These are phyloP conservation scores for Bjerkandera adusta DNA, from an alignment of 1,284 basidiomycete species.

Conservation along the genomic window DNA sequence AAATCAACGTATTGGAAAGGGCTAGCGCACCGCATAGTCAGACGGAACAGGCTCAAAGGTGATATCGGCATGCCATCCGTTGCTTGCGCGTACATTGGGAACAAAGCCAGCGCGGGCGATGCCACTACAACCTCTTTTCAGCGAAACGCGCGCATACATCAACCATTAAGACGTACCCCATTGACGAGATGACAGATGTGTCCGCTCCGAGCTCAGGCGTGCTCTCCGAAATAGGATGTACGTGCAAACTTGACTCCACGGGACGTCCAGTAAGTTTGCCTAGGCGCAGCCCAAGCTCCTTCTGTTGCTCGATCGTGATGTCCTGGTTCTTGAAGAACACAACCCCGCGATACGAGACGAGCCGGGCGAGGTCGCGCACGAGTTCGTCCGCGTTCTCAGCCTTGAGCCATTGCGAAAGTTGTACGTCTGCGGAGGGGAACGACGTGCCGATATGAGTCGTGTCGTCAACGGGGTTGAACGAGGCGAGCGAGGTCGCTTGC, in stretches of 20 bases:
- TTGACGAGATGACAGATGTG: conserved; percentile 45
- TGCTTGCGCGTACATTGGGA: conserved; percentile 32
- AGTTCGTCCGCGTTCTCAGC: conserved; percentile 41
- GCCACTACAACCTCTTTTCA: conserved; percentile 27
- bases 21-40: conserved; percentile 51
- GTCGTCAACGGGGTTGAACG: conserved; percentile 18
- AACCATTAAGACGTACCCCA: conserved; percentile 26
- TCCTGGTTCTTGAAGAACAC: conserved; percentile 69
- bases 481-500: conserved; percentile 5
- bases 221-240: conserved; percentile 62
- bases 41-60: conserved; percentile 69
- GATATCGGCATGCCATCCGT: conserved; percentile 63
- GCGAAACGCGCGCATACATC: background rate
- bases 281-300: conserved; percentile 43
- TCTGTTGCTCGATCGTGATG: conserved; percentile 43
- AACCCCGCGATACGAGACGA: conserved; percentile 68
- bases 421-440: conserved; percentile 26
- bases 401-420: conserved; percentile 37
- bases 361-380: conserved; percentile 47
- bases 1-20: conserved; percentile 13
- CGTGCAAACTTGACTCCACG: conserved; percentile 50
- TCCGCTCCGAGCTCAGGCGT: conserved; percentile 47
- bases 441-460: conserved; percentile 37
- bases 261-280: conserved; percentile 62
- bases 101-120: conserved; percentile 36